A percentile compares a stretch with the other conserved stretches of the same genome.
These are phyloP conservation scores for Codiaeum variegatum DNA, from an alignment of 441 rosid species.

Conservation along the genomic window DNA sequence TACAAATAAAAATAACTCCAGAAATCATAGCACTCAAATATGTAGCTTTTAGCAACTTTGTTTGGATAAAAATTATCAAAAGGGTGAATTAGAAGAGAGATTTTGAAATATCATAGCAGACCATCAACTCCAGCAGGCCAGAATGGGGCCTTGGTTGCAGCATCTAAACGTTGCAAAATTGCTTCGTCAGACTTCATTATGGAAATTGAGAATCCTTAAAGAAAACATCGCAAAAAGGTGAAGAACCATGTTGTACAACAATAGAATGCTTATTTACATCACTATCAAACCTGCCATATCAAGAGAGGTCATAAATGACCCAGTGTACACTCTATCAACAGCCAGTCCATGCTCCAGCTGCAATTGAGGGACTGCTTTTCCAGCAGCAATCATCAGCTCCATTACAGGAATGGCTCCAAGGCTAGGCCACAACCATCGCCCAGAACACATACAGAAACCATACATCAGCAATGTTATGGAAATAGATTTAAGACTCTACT, in stretches of 20 bases:
- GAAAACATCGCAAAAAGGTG: constrained; percentile 16
- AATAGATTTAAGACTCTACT: not conserved
- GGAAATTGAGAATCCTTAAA: constrained; percentile 85
- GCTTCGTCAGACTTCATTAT: constrained; percentile 83
- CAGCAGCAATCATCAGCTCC: constrained; percentile 95
- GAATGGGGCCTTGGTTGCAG: constrained; percentile 89
- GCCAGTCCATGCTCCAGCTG: constrained; percentile 96
- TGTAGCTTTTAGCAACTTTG: not conserved
- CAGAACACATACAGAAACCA: not conserved
- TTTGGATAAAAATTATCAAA: not conserved
- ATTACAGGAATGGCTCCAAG: constrained; percentile 89
- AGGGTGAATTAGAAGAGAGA: constrained; percentile 10
- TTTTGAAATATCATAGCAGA: constrained; percentile 33
- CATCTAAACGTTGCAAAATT: constrained; percentile 72
- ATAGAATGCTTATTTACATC: constrained; percentile 9
- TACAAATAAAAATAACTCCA: constrained; percentile 30
- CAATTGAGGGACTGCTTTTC: constrained; percentile 86
- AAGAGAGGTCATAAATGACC: constrained; percentile 95
- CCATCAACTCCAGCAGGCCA: constrained; percentile 97
- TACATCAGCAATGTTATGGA: not conserved
- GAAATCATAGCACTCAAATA: constrained; percentile 9
- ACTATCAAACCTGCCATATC: constrained; percentile 88
- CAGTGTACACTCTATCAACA: constrained; percentile 94
- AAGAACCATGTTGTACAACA: constrained; percentile 18
- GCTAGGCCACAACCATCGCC: constrained; percentile 28